phyloP scores from a whole-genome alignment of 1,284 basidiomycete genomes.

The Ustilago loliicola region DNA sequence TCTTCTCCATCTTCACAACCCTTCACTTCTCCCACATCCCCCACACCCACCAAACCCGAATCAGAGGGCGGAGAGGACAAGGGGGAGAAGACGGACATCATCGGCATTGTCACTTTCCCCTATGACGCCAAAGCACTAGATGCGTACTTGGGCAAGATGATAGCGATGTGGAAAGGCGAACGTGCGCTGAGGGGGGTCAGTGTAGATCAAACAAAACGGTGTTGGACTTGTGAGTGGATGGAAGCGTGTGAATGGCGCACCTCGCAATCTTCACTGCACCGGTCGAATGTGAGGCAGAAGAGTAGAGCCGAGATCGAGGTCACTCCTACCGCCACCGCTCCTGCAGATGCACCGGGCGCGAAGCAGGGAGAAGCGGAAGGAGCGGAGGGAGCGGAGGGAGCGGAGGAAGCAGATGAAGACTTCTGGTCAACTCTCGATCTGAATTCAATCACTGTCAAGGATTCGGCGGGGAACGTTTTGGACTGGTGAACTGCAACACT shows the following conservation, averaged over 20 bases:
- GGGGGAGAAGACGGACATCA: slow-evolving; percentile 3
- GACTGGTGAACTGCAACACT: no score
- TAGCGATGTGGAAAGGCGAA: slow-evolving; percentile 54
- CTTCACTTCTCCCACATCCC: neutral
- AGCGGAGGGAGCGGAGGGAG: neutral
- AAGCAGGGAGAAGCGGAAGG: neutral
- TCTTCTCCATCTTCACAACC: slow-evolving; percentile 3
- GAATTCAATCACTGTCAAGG: slow-evolving; percentile 17
- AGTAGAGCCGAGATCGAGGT: neutral
- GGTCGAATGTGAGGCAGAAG: neutral
- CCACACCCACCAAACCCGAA: neutral
- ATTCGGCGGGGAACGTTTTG: slow-evolving; percentile 28
- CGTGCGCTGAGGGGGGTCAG: slow-evolving; percentile 50
- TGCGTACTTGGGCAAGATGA: slow-evolving; percentile 36
- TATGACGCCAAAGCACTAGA: slow-evolving; percentile 40
- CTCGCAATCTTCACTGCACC: neutral
- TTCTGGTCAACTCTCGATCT: slow-evolving; percentile 44
- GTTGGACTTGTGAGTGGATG: slow-evolving; percentile 61
- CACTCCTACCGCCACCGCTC: neutral
- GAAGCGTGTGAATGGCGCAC: slow-evolving; percentile 66
- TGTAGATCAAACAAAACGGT: slow-evolving; percentile 45
- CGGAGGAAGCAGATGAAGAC: slow-evolving; percentile 22
- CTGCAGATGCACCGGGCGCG: no score
- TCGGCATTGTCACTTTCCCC: slow-evolving; percentile 50
- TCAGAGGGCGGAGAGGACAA: neutral